Evolutionary conservation across 495 filamentous ascomycete genomes (phyloP), one percentile per base, ranked within the genome.

Genomic region (Penicillium waksmanii): DNA sequence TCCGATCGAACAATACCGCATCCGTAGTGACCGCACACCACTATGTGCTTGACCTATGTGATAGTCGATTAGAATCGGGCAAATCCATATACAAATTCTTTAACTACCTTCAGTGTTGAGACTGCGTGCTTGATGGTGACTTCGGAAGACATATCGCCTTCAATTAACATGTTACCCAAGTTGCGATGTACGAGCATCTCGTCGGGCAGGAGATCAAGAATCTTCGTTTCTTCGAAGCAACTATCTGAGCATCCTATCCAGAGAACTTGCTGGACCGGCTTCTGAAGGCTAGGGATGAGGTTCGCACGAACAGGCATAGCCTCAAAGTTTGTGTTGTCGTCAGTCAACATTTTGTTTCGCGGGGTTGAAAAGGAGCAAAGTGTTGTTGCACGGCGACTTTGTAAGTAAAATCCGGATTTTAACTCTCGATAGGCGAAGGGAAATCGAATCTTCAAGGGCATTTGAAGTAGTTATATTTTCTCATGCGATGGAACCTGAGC

Each of bases 191-290:
- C 77, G 31, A 80, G 65, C 35, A 73, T 73, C 55, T 79, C 75
- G 18, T 75, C 71, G 0, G 66, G 66, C 1, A 66, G 53, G 23
- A 77, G 66, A 55, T 72, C 59, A 6, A 77, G 61, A 11, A 59
- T 61, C 17, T 66, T 68, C 0, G 70, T 77, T 60, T 79, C 75
- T 53, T 70, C 56, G 49, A 68, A 71, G 31, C 66, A 53, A 49
- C 69, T 77, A 60, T 76, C 73, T 15, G 67, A 75, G 61, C 77
- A 80, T 17, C 77, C 75, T 13, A 79, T 68, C 77, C 77, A 79
- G 11, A 80, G 65, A 42, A 80, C 66, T 44, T 80, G 74, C 48
- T 66, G 58, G 50, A 60, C 63, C 15, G 69, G 44, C 15, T 57
- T 53, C 10, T 51, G 51, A 33, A 63, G 58, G 21, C 68, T 70